phyloP scores from a whole-genome alignment of 2,329 filamentous ascomycete genomes.

The Sarocladiaceae sp. region DNA sequence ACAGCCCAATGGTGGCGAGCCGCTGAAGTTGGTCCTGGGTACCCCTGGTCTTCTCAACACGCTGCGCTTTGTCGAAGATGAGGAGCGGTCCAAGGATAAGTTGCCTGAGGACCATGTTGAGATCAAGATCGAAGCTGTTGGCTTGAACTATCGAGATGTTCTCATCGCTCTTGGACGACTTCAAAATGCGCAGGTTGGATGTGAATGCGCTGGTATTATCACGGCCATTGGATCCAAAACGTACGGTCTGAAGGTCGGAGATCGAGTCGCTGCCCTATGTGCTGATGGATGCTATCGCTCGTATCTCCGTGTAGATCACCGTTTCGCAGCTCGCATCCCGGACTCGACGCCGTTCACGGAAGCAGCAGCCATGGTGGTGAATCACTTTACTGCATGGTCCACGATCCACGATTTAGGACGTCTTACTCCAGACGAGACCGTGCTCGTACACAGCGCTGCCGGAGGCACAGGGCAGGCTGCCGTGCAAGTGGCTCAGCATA shows the following conservation, averaged over 20 bases:
- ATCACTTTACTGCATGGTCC: constrained; percentile 12
- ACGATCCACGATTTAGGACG: constrained; percentile 13
- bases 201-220: constrained; percentile 19
- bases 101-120: too few relatives aligned
- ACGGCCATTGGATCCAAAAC: constrained; percentile 16
- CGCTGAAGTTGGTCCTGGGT: constrained; percentile 17
- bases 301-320: constrained; percentile 17
- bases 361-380: constrained; percentile 17
- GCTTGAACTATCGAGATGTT: constrained; percentile 19
- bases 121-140: constrained; percentile 18
- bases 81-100: too few relatives aligned
- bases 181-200: constrained; percentile 15
- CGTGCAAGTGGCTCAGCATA: constrained; percentile 17
- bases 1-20: too few relatives aligned
- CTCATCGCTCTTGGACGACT: constrained; percentile 15
- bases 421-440: constrained; percentile 24
- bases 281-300: constrained; percentile 19
- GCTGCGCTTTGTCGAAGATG: constrained; percentile 17
- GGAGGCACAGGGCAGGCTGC: constrained; percentile 24
- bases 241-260: constrained; percentile 15
- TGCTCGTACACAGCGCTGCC: constrained; percentile 25
- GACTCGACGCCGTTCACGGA: constrained; percentile 17
- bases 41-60: constrained; percentile 20
- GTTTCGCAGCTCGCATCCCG: constrained; percentile 12
- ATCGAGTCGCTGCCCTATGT: constrained; percentile 18